A percentile compares a stretch with the other conserved stretches of the same genome.
Conservation (phyloP, 2,329 filamentous ascomycete genomes). For the Colletotrichum sublineola region DNA sequence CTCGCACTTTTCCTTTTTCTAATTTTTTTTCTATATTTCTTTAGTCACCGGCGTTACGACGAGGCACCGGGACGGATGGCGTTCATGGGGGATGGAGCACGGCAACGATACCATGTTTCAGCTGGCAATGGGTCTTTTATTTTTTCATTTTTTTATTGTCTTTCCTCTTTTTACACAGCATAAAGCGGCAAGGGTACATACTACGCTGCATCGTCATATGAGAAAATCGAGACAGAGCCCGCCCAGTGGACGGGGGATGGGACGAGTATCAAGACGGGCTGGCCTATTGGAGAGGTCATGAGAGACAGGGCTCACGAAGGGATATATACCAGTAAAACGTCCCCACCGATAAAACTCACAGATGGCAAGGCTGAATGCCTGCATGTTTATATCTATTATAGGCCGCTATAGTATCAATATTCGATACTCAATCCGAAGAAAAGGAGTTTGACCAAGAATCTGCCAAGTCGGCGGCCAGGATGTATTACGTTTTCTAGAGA, state of each 20-base stretch:
- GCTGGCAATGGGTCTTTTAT: conserved; percentile 2
- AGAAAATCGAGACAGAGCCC: conserved; percentile 5
- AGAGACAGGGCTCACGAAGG: neutral
- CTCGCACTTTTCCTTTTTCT: neutral
- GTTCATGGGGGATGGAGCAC: conserved; percentile 20
- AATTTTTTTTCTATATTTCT: neutral
- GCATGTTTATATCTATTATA: conserved; percentile 16
- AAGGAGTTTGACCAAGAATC: neutral
- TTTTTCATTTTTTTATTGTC: neutral
- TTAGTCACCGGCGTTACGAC: conserved; percentile 20
- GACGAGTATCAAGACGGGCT: neutral
- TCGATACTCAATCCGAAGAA: neutral
- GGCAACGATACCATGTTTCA: conserved; percentile 39
- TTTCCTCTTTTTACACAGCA: conserved; percentile 7
- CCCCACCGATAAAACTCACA: neutral
- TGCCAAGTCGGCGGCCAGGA: neutral
- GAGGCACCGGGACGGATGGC: conserved; percentile 26
- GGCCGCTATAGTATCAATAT: conserved; percentile 23
- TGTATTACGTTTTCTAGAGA: neutral
- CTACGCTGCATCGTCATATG: conserved; percentile 12
- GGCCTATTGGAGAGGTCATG: conserved; percentile 6
- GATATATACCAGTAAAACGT: neutral
- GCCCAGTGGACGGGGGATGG: neutral
- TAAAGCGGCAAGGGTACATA: conserved; percentile 9
- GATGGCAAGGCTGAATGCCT: neutral